Conservation (phyloP, 352 stramenopile genomes). For the Globisporangium solare region DNA sequence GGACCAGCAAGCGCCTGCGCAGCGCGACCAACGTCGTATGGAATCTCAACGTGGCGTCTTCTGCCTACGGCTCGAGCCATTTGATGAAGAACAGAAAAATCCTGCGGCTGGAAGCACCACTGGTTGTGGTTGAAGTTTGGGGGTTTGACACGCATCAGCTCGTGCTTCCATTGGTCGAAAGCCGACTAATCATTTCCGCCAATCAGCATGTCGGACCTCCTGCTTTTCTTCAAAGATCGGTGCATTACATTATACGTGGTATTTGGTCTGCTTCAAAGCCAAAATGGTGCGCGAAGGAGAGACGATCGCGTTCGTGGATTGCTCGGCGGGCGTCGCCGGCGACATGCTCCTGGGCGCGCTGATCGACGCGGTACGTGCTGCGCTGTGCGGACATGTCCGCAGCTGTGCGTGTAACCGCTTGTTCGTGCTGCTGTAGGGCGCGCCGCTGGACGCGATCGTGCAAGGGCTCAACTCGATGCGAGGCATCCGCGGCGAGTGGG, state of each 20-base stretch:
- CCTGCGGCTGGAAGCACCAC: no score
- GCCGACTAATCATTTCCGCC: no score
- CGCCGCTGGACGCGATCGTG: slow-evolving; percentile 51
- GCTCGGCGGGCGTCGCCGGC: slow-evolving; percentile 84
- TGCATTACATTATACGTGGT: no score
- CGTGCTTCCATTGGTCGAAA: no score
- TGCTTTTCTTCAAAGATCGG: neutral
- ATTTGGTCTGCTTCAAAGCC: slow-evolving; percentile 1
- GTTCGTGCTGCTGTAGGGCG: slow-evolving; percentile 33
- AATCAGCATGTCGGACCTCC: no score
- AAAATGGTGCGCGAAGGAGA: neutral
- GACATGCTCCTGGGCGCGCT: slow-evolving; percentile 90
- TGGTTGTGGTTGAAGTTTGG: no score
- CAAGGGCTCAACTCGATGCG: slow-evolving; percentile 48
- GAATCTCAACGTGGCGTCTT: no score
- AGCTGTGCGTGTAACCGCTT: neutral
- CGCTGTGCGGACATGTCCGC: slow-evolving; percentile 7
- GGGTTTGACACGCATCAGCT: no score
- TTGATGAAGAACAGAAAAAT: no score
- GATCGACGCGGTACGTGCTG: slow-evolving; percentile 71
- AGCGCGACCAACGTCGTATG: no score
- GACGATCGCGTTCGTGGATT: slow-evolving; percentile 86
- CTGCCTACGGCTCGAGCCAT: no score
- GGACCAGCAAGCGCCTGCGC: no score
- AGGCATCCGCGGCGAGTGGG: slow-evolving; percentile 84